Base-by-base conservation (phyloP, 2,329 filamentous ascomycete genomes). In the Juglanconis sp. region DNA sequence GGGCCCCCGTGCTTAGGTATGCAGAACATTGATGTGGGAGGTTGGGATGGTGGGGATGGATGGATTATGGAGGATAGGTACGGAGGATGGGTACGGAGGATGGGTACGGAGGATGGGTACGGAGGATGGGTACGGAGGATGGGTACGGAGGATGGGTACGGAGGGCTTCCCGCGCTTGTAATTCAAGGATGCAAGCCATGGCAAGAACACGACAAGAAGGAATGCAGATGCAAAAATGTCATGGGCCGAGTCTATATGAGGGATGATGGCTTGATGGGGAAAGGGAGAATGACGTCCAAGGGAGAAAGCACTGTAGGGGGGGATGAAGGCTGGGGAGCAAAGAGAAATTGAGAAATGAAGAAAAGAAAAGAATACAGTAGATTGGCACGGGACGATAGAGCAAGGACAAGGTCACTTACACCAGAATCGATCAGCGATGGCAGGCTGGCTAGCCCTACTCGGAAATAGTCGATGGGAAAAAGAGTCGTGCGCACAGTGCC, bases 401-500 rank as follows among this genome's bases (percentile, higher is more conserved):
- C 61, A 61, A 40, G 61, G 61, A 63, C 61, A 53, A 55, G 58
- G 58, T 50, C 36, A 52, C 57, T 60, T 60, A 60, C 57, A 55
- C 30, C 15, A 50, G 35, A 51, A 60, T 32, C 32, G 53, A 56
- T 50, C 51, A 47, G 51, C 57, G 40, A 42, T 42, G 52, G 48
- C 10, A 24, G 32, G 47, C 15, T 35, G 36, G 44, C 55, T 57
- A 57, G 48, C 55, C 38, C 47, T 13, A 36, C 24, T 35, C n/a
- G 55, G 55, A 31, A 57, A 36, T 57, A 50, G 31, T 55, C 44
- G 52, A 44, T 31, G 11, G 31, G 4, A 42, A 56, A 34, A 44
- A 24, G 30, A 38, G 51, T 46, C 42, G n/a, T 13, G 35, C 44
- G 34, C 61, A 63, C 61, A 63, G 53, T 61, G 54, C 53, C 49